Evolutionary conservation across 805 yeast species (phyloP), one percentile per base, ranked within the genome.

Genomic region (Diddensiella santjacobensis): DNA sequence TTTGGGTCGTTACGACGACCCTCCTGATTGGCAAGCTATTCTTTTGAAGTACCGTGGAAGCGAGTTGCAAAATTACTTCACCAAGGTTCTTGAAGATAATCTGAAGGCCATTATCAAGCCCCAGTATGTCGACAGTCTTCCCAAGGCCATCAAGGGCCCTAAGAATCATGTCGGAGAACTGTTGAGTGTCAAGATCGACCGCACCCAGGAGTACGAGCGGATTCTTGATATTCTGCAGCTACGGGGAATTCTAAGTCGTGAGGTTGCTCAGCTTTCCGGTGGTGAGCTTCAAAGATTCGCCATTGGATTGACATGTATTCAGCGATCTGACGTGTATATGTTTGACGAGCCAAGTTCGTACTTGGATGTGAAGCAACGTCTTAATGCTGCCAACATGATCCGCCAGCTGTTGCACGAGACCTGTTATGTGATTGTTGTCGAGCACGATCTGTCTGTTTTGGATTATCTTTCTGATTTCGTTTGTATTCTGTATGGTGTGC

Each of bases 231-330:
- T 80, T 33, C 75, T 93, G 66, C 96, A 93, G 70, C 78, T 93
- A 64, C 72, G 72, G 54, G 77, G 79, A 54, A 84, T 93, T 42
- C 65, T 88, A 70, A 77, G 81, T 54, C 87, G 99, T 78, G 99
- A 93, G 56, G 86, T 93, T 42, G 76, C 79, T 44, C 85, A 87
- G 60, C 78, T 93, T 56, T 88, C 96, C 41, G 99, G 99, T 83
- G 99, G 99, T 70, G 99, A 93, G 73, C 77, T 93, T 67, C 99
- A 93, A 75, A 83, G 99, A 74, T 93, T 93, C 66, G 98, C 99
- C 42, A 84, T 93, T 66, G 99, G 93, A 60, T 84, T 93, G 89
- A 87, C 98, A 13, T 87, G 96, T 76, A 89, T 90, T 41, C 98
- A 91, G 72, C 75, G 73, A 26, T 98, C 98, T 49, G 86, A 88